phyloP scores from a whole-genome alignment of 2,329 filamentous ascomycete genomes.

The Dissoconium aciculare region DNA sequence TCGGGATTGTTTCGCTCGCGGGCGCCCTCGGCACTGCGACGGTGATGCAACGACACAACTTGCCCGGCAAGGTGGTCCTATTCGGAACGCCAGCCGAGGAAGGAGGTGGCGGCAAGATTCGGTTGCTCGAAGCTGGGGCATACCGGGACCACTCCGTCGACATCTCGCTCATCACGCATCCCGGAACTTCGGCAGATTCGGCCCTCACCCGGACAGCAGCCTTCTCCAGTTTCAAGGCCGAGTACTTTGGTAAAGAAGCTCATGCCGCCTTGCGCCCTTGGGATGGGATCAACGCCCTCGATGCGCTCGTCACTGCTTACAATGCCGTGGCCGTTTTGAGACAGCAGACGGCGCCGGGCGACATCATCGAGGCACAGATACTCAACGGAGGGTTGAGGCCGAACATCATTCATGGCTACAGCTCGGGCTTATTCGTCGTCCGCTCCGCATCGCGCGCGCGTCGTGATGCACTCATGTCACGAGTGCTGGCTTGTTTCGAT shows the following conservation, averaged over 20 bases:
- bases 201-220: slow-evolving; percentile 40
- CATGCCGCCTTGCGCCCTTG: slow-evolving; percentile 23
- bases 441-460: slow-evolving; percentile 21
- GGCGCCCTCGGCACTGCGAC: slow-evolving; percentile 26
- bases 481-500: slow-evolving; percentile 30
- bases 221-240: slow-evolving; percentile 35
- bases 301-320: slow-evolving; percentile 22
- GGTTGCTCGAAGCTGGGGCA: slow-evolving; percentile 30
- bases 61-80: slow-evolving; percentile 25
- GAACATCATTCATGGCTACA: slow-evolving; percentile 29
- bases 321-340: slow-evolving; percentile 24
- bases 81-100: slow-evolving; percentile 34
- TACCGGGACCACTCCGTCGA: slow-evolving; percentile 28
- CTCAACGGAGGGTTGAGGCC: slow-evolving; percentile 19
- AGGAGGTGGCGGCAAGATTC: slow-evolving; percentile 31
- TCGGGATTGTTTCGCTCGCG: slow-evolving; percentile 27
- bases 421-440: slow-evolving; percentile 25
- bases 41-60: slow-evolving; percentile 16
- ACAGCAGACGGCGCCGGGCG: slow-evolving; percentile 27
- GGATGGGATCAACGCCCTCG: slow-evolving; percentile 23
- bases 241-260: slow-evolving; percentile 32
- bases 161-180: slow-evolving; percentile 24
- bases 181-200: slow-evolving; percentile 26
- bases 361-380: slow-evolving; percentile 25
- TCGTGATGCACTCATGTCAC: slow-evolving; percentile 19